A percentile compares a stretch with the other conserved stretches of the same genome.
Conservation (phyloP, 345 rosid species). For the Citropsis articulata region DNA sequence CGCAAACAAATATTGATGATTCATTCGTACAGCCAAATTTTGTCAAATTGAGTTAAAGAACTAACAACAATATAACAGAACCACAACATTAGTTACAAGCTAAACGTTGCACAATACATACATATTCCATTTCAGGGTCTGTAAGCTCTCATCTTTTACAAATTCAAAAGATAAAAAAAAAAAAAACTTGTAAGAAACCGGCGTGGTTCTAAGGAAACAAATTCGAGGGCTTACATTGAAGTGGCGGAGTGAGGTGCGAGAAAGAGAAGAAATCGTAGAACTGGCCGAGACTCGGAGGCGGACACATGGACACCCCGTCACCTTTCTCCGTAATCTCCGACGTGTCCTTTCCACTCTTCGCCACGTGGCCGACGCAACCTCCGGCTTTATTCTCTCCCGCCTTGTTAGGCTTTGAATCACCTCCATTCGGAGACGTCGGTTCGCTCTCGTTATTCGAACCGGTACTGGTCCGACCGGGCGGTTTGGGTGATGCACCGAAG, state of each 20-base stretch:
- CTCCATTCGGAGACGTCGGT: slow-evolving; percentile 12
- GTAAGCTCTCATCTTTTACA: not conserved
- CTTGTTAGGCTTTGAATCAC: slow-evolving; percentile 24
- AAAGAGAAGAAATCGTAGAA: slow-evolving; percentile 93
- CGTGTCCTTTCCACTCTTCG: slow-evolving; percentile 21
- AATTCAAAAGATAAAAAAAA: not conserved
- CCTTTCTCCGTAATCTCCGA: slow-evolving; percentile 38
- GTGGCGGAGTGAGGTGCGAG: slow-evolving; percentile 77
- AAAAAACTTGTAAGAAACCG: not conserved
- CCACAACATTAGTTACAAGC: not conserved
- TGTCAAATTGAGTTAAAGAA: not conserved
- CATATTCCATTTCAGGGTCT: not conserved
- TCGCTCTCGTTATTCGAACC: slow-evolving; percentile 32
- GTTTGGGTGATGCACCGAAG: slow-evolving; percentile 56
- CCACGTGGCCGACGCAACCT: not conserved
- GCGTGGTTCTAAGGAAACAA: not conserved
- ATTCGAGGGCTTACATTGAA: slow-evolving; percentile 54
- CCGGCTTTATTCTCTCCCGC: slow-evolving; percentile 22
- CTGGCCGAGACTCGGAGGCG: slow-evolving; percentile 78
- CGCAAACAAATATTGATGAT: slow-evolving; percentile 11
- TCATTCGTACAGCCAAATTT: not conserved
- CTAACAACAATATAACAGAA: not conserved
- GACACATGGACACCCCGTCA: slow-evolving; percentile 61
- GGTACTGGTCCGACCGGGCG: slow-evolving; percentile 31
- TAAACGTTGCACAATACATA: not conserved